phyloP scores from a whole-genome alignment of 805 yeast species.

The Myxozyma sirexii region DNA sequence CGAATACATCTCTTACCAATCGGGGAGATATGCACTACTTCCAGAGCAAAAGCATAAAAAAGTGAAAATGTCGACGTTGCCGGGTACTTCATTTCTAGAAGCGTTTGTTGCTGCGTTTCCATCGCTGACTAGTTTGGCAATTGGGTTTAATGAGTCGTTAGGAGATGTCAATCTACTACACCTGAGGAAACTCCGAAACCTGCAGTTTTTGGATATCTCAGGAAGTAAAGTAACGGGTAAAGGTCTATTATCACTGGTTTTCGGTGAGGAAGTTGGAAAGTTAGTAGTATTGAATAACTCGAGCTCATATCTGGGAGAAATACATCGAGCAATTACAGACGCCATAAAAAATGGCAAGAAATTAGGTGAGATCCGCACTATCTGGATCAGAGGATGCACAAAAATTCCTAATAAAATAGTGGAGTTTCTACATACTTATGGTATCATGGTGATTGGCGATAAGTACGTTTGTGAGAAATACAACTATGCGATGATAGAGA shows the following conservation, averaged over 20 bases:
- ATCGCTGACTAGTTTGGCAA: neutral
- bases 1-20: neutral
- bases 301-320: neutral
- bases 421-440: neutral
- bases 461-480: neutral
- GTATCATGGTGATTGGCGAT: neutral
- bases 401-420: neutral
- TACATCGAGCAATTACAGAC: neutral
- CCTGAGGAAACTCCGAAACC: neutral
- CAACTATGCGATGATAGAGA: neutral
- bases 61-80: neutral
- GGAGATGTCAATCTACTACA: neutral
- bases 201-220: slow-evolving; percentile 4
- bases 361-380: neutral
- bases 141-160: neutral
- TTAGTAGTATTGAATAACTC: neutral
- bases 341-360: slow-evolving; percentile 2
- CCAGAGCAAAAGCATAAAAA: neutral
- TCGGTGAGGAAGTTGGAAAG: slow-evolving; percentile 1
- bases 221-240: neutral
- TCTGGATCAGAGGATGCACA: slow-evolving; percentile 5
- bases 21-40: neutral
- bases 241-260: neutral
- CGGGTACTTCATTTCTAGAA: slow-evolving; percentile 2
- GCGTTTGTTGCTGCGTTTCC: neutral